Conservation (phyloP, 345 rosid species). For the Arabis alpina region DNA sequence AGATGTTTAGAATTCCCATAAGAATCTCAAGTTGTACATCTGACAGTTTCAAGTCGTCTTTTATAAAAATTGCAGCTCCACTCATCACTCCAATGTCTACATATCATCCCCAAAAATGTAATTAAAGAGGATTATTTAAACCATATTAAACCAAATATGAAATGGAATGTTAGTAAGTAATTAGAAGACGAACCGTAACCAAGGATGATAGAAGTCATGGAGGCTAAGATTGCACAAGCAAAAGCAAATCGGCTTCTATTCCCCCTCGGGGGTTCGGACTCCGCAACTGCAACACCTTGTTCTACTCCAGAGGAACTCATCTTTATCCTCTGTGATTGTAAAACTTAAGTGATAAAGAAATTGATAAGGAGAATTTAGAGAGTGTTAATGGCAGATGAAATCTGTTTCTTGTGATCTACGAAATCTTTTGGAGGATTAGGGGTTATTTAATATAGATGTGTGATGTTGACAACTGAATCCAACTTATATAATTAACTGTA, state of each 20-base stretch:
- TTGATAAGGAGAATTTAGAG: conserved; percentile 8
- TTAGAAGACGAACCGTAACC: conserved; percentile 64
- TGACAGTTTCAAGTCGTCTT: conserved; percentile 29
- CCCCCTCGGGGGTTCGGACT: conserved; percentile 21
- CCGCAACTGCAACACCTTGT: conserved; percentile 12
- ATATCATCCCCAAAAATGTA: background rate
- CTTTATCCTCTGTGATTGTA: background rate
- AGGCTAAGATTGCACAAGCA: conserved; percentile 71
- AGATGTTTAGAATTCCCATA: conserved; percentile 64
- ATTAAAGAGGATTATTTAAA: background rate
- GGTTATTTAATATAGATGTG: conserved; percentile 24
- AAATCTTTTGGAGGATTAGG: conserved; percentile 13
- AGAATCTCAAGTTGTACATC: conserved; percentile 57
- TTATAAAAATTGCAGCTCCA: conserved; percentile 42
- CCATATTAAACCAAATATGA: background rate
- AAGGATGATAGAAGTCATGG: conserved; percentile 65
- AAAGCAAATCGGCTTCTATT: conserved; percentile 52
- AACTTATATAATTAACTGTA: background rate
- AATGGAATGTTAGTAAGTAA: background rate
- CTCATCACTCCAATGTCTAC: conserved; percentile 47
- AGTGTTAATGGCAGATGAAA: background rate
- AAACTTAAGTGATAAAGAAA: background rate
- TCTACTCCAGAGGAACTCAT: conserved; percentile 33
- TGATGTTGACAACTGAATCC: conserved; percentile 11
- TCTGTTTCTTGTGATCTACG: conserved; percentile 6